Evolutionary conservation across 2,329 filamentous ascomycete genomes (phyloP).

Genomic region (Aspergillus cejpii): DNA sequence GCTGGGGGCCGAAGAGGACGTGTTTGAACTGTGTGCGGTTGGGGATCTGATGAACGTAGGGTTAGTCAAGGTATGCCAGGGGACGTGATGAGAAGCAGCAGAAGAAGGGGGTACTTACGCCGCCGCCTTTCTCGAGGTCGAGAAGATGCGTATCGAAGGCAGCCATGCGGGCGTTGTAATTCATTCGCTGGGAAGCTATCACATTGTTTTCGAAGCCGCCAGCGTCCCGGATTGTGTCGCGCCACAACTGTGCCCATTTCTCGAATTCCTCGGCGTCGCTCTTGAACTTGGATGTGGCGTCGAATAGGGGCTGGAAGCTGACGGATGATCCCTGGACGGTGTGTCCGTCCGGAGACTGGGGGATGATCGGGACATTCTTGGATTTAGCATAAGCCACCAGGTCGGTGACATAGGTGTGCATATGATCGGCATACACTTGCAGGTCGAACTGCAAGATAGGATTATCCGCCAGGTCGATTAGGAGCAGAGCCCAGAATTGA

Average conservation of each 20-base stretch:
- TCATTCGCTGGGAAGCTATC: constrained; percentile 60
- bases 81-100: too few relatives aligned
- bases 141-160: constrained; percentile 76
- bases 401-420: constrained; percentile 60
- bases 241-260: constrained; percentile 72
- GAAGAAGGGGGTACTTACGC: constrained; percentile 54
- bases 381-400: constrained; percentile 60
- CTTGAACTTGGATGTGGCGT: constrained; percentile 57
- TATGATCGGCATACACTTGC: constrained; percentile 59
- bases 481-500: constrained; percentile 72
- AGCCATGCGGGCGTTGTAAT: constrained; percentile 72
- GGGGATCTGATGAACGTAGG: constrained; percentile 56
- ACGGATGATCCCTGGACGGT: constrained; percentile 32
- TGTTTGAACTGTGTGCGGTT: constrained; percentile 92
- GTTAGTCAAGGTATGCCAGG: not conserved
- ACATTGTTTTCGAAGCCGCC: constrained; percentile 70
- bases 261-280: constrained; percentile 59
- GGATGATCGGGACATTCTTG: constrained; percentile 40
- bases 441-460: constrained; percentile 79
- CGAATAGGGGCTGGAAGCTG: constrained; percentile 53
- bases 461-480: constrained; percentile 75
- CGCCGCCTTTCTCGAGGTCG: constrained; percentile 64
- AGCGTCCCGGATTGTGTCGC: constrained; percentile 60
- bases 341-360: constrained; percentile 3
- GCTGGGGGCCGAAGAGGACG: constrained; percentile 75